A percentile compares a stretch with the other conserved stretches of the same genome.
Conservation (phyloP, 805 yeast species). For the Jamesozyma piceae region DNA sequence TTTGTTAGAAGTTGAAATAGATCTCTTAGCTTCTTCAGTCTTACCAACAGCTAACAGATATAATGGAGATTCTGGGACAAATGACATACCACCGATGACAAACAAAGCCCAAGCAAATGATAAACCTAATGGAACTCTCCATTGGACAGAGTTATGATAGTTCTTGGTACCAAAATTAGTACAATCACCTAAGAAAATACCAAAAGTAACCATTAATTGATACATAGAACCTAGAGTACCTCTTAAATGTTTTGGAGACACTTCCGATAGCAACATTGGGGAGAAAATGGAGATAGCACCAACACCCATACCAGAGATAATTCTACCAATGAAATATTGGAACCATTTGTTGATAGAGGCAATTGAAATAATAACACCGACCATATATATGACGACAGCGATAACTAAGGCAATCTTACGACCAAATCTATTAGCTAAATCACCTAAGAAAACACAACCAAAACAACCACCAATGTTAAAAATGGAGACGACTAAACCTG, state of each 20-base stretch:
- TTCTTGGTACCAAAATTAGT: not conserved
- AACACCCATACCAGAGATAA: not conserved
- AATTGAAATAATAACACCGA: not conserved
- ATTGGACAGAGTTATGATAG: not conserved
- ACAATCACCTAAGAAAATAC: constrained; percentile 1
- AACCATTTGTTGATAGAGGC: not conserved
- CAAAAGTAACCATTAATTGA: constrained; percentile 1
- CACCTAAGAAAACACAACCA: constrained; percentile 52
- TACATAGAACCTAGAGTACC: not conserved
- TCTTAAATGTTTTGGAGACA: constrained; percentile 1
- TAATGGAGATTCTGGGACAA: not conserved
- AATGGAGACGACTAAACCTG: constrained; percentile 45
- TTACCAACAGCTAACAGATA: not conserved
- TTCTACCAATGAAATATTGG: constrained; percentile 1
- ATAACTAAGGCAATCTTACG: constrained; percentile 47
- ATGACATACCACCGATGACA: not conserved
- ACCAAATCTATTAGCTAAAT: constrained; percentile 48
- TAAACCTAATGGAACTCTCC: constrained; percentile 1
- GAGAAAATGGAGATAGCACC: not conserved
- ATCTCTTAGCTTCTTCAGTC: not conserved
- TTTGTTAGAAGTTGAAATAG: not conserved
- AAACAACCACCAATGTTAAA: constrained; percentile 63
- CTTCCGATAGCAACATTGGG: constrained; percentile 1
- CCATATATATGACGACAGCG: constrained; percentile 6
- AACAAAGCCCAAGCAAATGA: not conserved